Conservation (phyloP, 371 early-diverging fungal genomes). For the Smittium mucronatum region DNA sequence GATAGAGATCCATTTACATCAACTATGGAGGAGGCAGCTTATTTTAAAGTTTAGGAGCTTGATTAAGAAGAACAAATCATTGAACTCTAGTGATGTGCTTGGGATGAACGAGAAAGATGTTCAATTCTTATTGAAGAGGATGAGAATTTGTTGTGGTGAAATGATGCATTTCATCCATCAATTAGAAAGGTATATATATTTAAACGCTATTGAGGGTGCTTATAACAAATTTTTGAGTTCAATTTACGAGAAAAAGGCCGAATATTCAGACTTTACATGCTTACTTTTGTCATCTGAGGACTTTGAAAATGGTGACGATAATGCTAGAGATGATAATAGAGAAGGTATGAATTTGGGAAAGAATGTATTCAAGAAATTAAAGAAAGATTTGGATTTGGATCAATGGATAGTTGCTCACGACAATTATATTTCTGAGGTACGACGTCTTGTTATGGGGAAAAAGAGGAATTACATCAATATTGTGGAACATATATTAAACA, state of each 20-base stretch:
- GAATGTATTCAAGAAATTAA: not conserved
- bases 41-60: slow-evolving; percentile 26
- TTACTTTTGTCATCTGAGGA: not conserved
- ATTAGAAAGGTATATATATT: slow-evolving; percentile 63
- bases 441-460: slow-evolving; percentile 45
- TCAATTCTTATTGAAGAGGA: not conserved
- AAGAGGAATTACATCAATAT: slow-evolving; percentile 37
- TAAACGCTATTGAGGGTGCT: slow-evolving; percentile 74
- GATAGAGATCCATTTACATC: slow-evolving; percentile 60
- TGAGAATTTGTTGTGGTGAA: slow-evolving; percentile 44
- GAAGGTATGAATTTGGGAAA: not conserved
- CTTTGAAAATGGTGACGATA: slow-evolving; percentile 10
- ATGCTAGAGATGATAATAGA: not conserved
- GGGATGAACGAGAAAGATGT: not conserved
- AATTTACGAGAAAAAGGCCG: slow-evolving; percentile 34
- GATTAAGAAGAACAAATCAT: slow-evolving; percentile 4
- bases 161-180: slow-evolving; percentile 92
- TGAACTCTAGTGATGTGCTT: slow-evolving; percentile 8
- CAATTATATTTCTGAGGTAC: slow-evolving; percentile 45
- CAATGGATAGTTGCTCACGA: slow-evolving; percentile 54
- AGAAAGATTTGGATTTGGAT: slow-evolving; percentile 45
- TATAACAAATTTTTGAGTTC: slow-evolving; percentile 66
- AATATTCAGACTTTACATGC: not conserved
- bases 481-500: slow-evolving; percentile 21
- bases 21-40: slow-evolving; percentile 66